A percentile compares a stretch with the other conserved stretches of the same genome.
Evolutionary conservation across 495 filamentous ascomycete species (phyloP).

Genomic region (Astrocystis sublimbata): DNA sequence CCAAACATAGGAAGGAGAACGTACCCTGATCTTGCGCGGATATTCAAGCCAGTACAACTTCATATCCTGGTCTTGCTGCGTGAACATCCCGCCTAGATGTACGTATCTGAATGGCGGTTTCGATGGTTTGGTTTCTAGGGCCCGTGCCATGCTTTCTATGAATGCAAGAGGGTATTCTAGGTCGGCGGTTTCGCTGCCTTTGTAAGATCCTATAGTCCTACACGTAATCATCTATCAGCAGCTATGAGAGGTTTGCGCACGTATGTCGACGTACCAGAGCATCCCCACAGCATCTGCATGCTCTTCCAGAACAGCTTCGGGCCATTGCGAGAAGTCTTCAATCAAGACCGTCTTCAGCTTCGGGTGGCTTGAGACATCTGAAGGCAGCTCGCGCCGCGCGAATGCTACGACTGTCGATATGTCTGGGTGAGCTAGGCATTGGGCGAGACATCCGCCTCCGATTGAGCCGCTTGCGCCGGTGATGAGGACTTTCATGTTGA

Average conservation of each 20-base stretch:
- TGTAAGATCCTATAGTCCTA: conserved; percentile 26
- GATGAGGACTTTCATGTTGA: conserved; percentile 29
- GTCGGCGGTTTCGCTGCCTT: conserved; percentile 18
- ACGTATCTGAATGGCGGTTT: conserved; percentile 30
- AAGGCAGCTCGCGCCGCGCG: conserved; percentile 23
- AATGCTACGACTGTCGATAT: conserved; percentile 29
- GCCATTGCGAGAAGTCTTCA: conserved; percentile 28
- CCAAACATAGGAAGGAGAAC: not conserved
- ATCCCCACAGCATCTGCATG: conserved; percentile 26
- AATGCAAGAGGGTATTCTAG: conserved; percentile 23
- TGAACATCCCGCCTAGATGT: conserved; percentile 28
- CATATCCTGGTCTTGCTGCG: conserved; percentile 21
- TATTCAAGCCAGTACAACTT: conserved; percentile 23
- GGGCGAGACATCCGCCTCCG: conserved; percentile 24
- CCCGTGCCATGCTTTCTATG: conserved; percentile 18
- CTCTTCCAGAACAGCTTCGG: conserved; percentile 20
- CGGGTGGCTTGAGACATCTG: conserved; percentile 20
- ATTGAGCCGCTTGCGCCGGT: conserved; percentile 29
- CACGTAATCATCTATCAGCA: not conserved
- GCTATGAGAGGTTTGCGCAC: not conserved
- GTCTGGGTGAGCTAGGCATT: conserved; percentile 21
- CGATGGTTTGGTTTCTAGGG: conserved; percentile 13
- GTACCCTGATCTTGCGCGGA: conserved; percentile 27
- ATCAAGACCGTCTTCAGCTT: conserved; percentile 23
- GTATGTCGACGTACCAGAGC: conserved; percentile 24